Percentiles rank a stretch among this genome's conserved stretches.
phyloP scores from a whole-genome alignment of 192 early-diverging fungal species.

The Umbelopsis ramanniana region DNA sequence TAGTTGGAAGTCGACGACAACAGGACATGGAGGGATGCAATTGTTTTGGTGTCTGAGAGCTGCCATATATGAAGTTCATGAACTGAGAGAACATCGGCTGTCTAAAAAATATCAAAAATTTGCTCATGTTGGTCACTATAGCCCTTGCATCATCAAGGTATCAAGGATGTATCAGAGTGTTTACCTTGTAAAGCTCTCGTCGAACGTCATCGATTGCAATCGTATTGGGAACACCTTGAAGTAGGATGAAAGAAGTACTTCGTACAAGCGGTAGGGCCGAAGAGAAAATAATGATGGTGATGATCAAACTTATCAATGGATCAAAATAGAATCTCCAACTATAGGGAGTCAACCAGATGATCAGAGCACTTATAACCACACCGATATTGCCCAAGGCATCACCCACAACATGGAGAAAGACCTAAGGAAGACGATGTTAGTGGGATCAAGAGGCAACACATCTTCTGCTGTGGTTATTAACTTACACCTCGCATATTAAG shows the following conservation, averaged over 20 bases:
- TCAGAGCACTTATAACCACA: constrained; percentile 79
- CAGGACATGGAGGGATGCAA: constrained; percentile 84
- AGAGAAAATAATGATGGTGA: constrained; percentile 65
- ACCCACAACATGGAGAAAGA: constrained; percentile 91
- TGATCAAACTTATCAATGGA: constrained; percentile 66
- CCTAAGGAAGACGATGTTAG: constrained; percentile 12
- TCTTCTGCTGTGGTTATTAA: not conserved
- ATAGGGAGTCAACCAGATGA: constrained; percentile 73
- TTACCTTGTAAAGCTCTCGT: constrained; percentile 58
- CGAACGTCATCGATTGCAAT: constrained; percentile 70
- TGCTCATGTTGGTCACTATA: not conserved
- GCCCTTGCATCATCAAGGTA: not conserved
- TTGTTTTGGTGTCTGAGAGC: constrained; percentile 80
- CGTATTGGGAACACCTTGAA: constrained; percentile 78
- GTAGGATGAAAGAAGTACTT: constrained; percentile 74
- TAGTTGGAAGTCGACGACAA: constrained; percentile 65
- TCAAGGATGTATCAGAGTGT: not conserved
- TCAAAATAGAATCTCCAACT: constrained; percentile 84
- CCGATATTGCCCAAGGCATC: constrained; percentile 89
- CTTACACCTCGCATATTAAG: constrained; percentile 58
- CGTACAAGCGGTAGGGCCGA: constrained; percentile 53
- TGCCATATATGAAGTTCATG: constrained; percentile 96
- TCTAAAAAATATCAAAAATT: constrained; percentile 26
- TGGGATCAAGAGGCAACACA: not conserved
- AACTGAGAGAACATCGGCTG: constrained; percentile 70